Conservation (phyloP, 2,329 filamentous ascomycete genomes). For the Pseudogymnoascus pannorum region DNA sequence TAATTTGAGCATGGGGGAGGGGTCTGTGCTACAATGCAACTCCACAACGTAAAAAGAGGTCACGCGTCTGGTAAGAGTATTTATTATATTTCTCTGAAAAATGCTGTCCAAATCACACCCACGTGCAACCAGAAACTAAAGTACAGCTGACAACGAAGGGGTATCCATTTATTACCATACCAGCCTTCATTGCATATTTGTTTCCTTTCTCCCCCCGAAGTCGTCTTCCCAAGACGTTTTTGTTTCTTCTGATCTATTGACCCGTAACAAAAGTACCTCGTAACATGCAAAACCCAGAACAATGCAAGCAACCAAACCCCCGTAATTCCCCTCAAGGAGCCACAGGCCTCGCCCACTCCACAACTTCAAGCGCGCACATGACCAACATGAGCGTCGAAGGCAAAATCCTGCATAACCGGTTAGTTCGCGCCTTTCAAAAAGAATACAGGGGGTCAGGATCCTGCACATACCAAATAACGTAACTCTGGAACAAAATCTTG, state of each 20-base stretch:
- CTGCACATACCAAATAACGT: constrained; percentile 74
- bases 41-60: not conserved
- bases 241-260: not conserved
- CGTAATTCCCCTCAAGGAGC: not conserved
- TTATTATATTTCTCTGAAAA: not conserved
- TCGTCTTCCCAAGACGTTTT: not conserved
- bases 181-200: not conserved
- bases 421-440: not conserved
- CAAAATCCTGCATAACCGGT: constrained; percentile 60
- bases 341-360: constrained; percentile 65
- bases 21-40: not conserved
- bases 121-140: not conserved
- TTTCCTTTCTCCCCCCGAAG: not conserved
- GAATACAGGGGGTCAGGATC: not conserved
- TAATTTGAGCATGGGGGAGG: not conserved
- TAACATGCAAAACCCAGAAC: not conserved
- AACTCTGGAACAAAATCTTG: constrained; percentile 88
- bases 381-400: constrained; percentile 88
- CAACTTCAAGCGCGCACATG: constrained; percentile 82
- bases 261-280: not conserved
- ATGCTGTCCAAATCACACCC: not conserved
- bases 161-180: not conserved
- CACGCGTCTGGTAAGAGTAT: not conserved
- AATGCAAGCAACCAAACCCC: not conserved
- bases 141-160: not conserved